phyloP scores from a whole-genome alignment of 495 filamentous ascomycete genomes.

The Darksidea phi region DNA sequence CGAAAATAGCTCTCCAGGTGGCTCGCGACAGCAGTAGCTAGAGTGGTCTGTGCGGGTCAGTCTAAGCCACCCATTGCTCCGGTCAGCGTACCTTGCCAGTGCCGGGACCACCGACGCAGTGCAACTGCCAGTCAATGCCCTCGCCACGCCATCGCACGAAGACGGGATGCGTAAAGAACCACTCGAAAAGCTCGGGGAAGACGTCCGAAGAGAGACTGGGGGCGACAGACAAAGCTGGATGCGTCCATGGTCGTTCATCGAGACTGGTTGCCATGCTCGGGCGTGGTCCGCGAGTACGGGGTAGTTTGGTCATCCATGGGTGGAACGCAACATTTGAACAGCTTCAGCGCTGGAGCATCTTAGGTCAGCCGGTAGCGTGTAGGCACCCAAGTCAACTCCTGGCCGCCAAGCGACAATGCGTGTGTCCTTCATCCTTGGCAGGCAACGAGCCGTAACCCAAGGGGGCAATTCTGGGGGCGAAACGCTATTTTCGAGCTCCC shows the following conservation, averaged over 20 bases:
- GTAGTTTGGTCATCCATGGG: too few species aligned
- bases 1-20: background rate
- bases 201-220: slow-evolving; percentile 10
- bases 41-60: background rate
- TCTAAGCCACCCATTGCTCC: too few species aligned
- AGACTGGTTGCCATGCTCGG: too few species aligned
- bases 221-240: slow-evolving; percentile 1
- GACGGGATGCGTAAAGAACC: slow-evolving; percentile 4
- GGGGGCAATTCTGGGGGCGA: slow-evolving; percentile 1
- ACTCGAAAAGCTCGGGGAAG: slow-evolving; percentile 11
- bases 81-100: slow-evolving; percentile 12
- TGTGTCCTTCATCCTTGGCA: background rate
- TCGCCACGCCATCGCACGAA: slow-evolving; percentile 7
- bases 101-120: slow-evolving; percentile 21
- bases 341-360: too few species aligned
- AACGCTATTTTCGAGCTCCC: background rate
- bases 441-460: background rate
- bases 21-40: background rate
- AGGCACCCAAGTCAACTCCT: too few species aligned
- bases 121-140: slow-evolving; percentile 14
- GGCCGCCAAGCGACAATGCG: too few species aligned
- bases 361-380: too few species aligned
- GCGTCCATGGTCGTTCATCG: background rate
- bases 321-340: too few species aligned
- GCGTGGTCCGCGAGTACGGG: too few species aligned